phyloP scores from a whole-genome alignment of 306 rosid genomes.

The Lathyrus tuberosus region DNA sequence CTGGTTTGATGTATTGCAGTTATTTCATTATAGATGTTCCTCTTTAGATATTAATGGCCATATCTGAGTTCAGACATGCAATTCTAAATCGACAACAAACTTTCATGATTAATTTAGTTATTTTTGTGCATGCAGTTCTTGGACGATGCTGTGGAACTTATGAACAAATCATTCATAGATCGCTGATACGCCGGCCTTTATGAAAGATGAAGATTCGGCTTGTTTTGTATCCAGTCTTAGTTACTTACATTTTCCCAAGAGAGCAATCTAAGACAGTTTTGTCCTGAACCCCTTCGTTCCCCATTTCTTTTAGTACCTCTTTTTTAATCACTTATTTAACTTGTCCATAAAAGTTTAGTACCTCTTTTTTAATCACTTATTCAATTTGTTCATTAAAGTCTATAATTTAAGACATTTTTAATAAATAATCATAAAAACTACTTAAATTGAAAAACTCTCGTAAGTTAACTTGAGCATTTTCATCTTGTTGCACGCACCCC shows the following conservation, averaged over 20 bases:
- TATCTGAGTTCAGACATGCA: background rate
- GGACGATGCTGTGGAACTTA: slow-evolving; percentile 89
- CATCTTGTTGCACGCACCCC: background rate
- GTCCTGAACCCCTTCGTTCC: background rate
- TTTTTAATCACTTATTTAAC: background rate
- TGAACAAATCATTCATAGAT: slow-evolving; percentile 91
- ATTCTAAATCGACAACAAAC: background rate
- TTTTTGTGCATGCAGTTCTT: slow-evolving; percentile 71
- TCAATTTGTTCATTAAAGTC: background rate
- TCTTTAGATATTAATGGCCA: no score
- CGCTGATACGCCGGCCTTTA: slow-evolving; percentile 47
- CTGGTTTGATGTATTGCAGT: no score
- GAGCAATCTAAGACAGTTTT: slow-evolving; percentile 34
- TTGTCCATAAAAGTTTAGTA: background rate
- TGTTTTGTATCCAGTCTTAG: slow-evolving; percentile 21
- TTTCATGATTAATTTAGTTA: slow-evolving; percentile 32
- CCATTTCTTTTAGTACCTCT: background rate
- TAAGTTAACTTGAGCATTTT: background rate
- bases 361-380: background rate
- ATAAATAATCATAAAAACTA: background rate
- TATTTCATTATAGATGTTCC: no score
- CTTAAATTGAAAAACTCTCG: background rate
- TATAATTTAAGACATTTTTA: background rate
- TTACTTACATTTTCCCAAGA: slow-evolving; percentile 8
- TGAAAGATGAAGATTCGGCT: slow-evolving; percentile 31